These are phyloP conservation scores for Powellomyces hirtus DNA, from an alignment of 192 early-diverging fungal species.

Conservation along the genomic window DNA sequence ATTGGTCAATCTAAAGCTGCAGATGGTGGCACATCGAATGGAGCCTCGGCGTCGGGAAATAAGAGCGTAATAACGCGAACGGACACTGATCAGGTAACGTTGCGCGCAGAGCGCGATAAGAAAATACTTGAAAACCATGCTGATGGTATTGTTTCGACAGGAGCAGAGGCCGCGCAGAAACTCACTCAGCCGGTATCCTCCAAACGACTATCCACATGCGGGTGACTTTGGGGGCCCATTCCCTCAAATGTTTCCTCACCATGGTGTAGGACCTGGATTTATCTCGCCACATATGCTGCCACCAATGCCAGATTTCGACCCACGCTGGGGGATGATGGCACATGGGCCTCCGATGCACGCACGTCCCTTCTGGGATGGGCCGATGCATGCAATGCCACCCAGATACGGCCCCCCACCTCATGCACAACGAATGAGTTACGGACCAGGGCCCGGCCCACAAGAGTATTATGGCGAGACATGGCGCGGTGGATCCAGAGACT, in stretches of 20 bases:
- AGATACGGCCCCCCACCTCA: too few relatives aligned
- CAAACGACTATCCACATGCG: not conserved
- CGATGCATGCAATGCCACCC: conserved; percentile 6
- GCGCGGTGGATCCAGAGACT: too few relatives aligned
- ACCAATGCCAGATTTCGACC: not conserved
- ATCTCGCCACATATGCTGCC: not conserved
- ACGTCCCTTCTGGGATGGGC: not conserved
- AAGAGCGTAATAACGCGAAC: not conserved
- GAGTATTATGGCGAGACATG: too few relatives aligned
- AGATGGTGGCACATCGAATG: not conserved
- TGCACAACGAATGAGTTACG: too few relatives aligned
- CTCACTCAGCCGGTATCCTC: not conserved
- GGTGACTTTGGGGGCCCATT: not conserved
- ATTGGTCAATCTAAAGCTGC: not conserved
- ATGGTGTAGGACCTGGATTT: too few relatives aligned
- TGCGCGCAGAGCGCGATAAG: not conserved
- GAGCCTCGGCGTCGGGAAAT: not conserved
- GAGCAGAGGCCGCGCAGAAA: not conserved
- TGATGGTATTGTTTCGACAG: not conserved
- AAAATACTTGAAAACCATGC: not conserved
- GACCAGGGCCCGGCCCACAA: too few relatives aligned
- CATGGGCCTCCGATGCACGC: not conserved
- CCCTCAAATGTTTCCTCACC: not conserved
- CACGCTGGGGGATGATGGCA: not conserved
- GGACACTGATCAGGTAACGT: not conserved